Evolutionary conservation across 305 asterid genomes (phyloP).

Genomic region (Plantago coronopus): DNA sequence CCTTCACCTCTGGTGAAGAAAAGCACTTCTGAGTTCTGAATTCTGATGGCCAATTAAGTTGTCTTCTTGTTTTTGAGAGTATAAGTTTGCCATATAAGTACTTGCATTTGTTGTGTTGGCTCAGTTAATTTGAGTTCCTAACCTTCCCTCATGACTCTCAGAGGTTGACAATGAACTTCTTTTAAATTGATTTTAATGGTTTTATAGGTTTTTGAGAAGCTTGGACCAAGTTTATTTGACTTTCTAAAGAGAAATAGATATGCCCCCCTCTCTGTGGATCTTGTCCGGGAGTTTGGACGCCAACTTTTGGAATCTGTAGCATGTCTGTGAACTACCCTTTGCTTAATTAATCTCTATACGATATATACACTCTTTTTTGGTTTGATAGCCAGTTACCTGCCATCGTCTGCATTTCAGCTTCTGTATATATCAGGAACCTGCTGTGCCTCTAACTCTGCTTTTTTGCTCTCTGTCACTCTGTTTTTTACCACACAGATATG

Average conservation of each 20-base stretch:
- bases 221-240: constrained; percentile 99
- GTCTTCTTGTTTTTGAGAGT: too few species aligned
- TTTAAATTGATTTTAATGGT: constrained; percentile 51
- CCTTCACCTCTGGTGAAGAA: too few species aligned
- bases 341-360: constrained; percentile 32
- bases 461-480: constrained; percentile 19
- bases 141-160: constrained; percentile 25
- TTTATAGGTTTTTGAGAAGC: constrained; percentile 99
- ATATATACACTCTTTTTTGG: constrained; percentile 24
- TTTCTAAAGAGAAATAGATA: constrained; percentile 90
- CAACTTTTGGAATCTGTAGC: constrained; percentile 99
- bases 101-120: constrained; percentile 18
- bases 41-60: too few species aligned
- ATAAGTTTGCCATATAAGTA: constrained; percentile 12
- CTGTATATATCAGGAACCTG: constrained; percentile 23
- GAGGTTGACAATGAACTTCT: constrained; percentile 37
- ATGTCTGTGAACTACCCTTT: constrained; percentile 70
- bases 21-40: too few species aligned
- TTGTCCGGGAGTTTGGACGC: constrained; percentile 98
- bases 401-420: constrained; percentile 26
- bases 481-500: constrained; percentile 43
- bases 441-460: constrained; percentile 21
- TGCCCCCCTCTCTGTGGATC: constrained; percentile 91
- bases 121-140: constrained; percentile 24
- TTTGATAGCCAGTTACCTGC: constrained; percentile 27